phyloP scores from a whole-genome alignment of 2,329 filamentous ascomycete species.

The Verticillium albo-atrum region DNA sequence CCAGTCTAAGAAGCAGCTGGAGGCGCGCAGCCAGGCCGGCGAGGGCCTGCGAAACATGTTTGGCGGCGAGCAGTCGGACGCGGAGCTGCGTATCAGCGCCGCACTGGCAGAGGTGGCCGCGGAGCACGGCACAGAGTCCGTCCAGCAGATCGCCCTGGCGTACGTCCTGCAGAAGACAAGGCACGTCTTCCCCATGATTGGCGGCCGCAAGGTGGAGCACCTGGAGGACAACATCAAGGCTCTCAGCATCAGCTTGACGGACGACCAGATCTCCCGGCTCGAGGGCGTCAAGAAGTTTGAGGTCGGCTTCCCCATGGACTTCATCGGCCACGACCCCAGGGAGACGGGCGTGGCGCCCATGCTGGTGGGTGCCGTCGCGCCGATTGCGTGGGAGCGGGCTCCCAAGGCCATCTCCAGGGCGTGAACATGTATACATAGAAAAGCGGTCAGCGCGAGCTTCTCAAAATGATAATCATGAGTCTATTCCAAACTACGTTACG shows the following conservation, averaged over 20 bases:
- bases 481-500: no score
- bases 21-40: conserved; percentile 23
- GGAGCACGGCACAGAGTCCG: conserved; percentile 46
- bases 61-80: conserved; percentile 33
- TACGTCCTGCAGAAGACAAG: conserved; percentile 47
- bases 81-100: conserved; percentile 46
- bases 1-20: conserved; percentile 32
- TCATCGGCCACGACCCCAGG: conserved; percentile 26
- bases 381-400: conserved; percentile 6
- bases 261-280: conserved; percentile 49
- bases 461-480: no score
- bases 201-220: conserved; percentile 47
- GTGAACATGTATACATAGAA: no score
- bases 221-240: conserved; percentile 52
- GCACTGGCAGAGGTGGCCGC: conserved; percentile 57
- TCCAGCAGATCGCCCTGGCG: conserved; percentile 55
- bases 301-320: conserved; percentile 46
- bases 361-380: conserved; percentile 3
- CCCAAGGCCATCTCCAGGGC: conserved; percentile 6
- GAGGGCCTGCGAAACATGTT: conserved; percentile 32
- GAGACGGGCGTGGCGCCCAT: conserved; percentile 7
- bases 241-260: conserved; percentile 41
- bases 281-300: conserved; percentile 50
- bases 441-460: no score
- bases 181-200: conserved; percentile 50